Base-by-base conservation (phyloP, 1,139 yeast genomes). In the Zygosaccharomyces pseudobailii region DNA sequence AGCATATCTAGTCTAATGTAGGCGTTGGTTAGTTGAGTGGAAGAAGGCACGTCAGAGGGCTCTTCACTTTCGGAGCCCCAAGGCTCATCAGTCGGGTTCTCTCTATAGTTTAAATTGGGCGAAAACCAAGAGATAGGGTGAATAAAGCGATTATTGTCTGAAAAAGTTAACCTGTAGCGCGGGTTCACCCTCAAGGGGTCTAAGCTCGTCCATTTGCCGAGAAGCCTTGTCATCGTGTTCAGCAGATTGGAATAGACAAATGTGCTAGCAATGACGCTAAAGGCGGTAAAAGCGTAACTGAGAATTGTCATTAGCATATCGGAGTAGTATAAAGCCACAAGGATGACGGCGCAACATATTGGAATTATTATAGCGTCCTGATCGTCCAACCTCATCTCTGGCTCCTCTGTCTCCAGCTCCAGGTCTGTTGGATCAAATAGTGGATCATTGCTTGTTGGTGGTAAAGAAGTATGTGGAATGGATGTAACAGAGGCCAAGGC, bases 31-130 rank as follows among this genome's bases (percentile, higher is more conserved):
- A 75, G 72, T 58, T 70, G 69, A 59, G 70, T 71, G 56, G 73
- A 72, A 55, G 75, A 74, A 57, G 73, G 65, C 30, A 76, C 71
- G 50, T 73, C 77, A 59, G 71, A 74, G 61, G 48, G 75, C 66
- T 46, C 64, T 56, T 58, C 77, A 66, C 49, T 59, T 35, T 55
- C 43, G 27, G 43, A 40, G 41, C 45, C 47, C 35, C 49, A 30
- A 6, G 35, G 30, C 24, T 51, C 45, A 6, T 49, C 51, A 5
- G 48, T 48, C 6, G 50, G 25, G 3, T 46, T 37, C 20, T 55
- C 55, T n/a, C 46, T 45, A 34, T 57, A 56, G 10, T 50, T 42
- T 23, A 55, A 53, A 42, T 58, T 58, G 5, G 48, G 38, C 23
- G 54, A 42, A 23, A 51, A 38, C 35, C 55, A 54, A 5, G 51